phyloP scores from a whole-genome alignment of 2,329 filamentous ascomycete species.

The Epichloe sylvatica region DNA sequence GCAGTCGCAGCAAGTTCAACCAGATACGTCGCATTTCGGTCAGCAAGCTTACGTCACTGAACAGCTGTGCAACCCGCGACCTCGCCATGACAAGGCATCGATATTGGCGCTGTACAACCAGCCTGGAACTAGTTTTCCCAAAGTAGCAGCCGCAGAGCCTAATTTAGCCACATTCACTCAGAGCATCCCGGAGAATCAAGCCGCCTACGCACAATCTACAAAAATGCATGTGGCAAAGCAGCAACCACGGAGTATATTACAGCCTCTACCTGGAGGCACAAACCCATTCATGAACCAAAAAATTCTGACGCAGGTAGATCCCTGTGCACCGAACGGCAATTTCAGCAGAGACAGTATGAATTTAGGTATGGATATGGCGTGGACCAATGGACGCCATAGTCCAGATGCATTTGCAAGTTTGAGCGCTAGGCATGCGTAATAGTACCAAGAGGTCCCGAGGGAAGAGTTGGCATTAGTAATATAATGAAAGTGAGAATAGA shows the following conservation, averaged over 20 bases:
- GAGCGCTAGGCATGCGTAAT: slow-evolving; percentile 43
- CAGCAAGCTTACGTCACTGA: slow-evolving; percentile 15
- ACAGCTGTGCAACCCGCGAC: slow-evolving; percentile 26
- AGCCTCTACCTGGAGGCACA: slow-evolving; percentile 28
- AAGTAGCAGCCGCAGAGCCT: slow-evolving; percentile 17
- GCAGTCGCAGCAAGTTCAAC: slow-evolving; percentile 10
- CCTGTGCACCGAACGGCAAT: slow-evolving; percentile 19
- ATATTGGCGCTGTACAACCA: slow-evolving; percentile 65
- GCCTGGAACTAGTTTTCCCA: slow-evolving; percentile 34
- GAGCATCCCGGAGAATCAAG: slow-evolving; percentile 18
- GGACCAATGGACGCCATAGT: slow-evolving; percentile 58
- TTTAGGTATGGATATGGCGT: slow-evolving; percentile 49
- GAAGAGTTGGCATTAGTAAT: background rate
- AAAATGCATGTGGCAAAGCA: slow-evolving; percentile 17
- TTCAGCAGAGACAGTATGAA: slow-evolving; percentile 58
- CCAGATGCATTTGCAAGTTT: slow-evolving; percentile 69
- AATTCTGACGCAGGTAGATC: slow-evolving; percentile 25
- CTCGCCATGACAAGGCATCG: slow-evolving; percentile 52
- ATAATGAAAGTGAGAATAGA: background rate
- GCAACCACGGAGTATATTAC: slow-evolving; percentile 18
- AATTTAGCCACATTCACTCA: slow-evolving; percentile 15
- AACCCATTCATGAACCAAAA: slow-evolving; percentile 42
- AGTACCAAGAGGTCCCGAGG: background rate
- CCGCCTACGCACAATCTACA: slow-evolving; percentile 10
- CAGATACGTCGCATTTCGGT: slow-evolving; percentile 9